Evolutionary conservation across 2,329 filamentous ascomycete species (phyloP), one percentile per base, ranked within the genome.

Genomic region (Colletotrichum navitas): DNA sequence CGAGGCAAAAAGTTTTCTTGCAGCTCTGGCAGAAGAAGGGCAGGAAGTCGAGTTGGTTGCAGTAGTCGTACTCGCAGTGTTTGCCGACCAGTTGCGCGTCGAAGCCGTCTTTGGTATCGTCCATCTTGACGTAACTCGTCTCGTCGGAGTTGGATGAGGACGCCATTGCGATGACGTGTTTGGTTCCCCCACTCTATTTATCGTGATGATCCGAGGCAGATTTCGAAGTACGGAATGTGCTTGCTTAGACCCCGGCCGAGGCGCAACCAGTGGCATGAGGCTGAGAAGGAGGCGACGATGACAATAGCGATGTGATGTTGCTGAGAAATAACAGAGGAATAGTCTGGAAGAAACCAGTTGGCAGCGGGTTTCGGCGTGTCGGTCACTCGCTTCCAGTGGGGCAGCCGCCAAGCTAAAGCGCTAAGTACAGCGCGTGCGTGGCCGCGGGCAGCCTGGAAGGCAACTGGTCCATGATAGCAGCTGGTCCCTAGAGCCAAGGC

Each of bases 21-120:
- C 96, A 99, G 76, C 93, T 96, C 80, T 97, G 93, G 84, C 96
- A 99, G 79, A 91, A 88, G 82, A 98, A 98, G 5, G 96, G 96
- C 5, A 99, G 90, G 81, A 99, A 98, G 83, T 98, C 96, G 72
- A 98, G 93, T 79, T 96, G 93, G 80, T 95, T 92, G 86, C 96
- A 99, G 86, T 94, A 97, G 75, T 92, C 86, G 83, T 93, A 92
- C 81, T 98, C 91, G 88, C 96, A 99, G 85, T 98, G 95, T 73
- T 90, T 90, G 81, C 96, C 96, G 76, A 98, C 92, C 32, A 95
- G 89, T 77, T 93, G 92, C 59, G 95, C 92, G 82, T 98, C 95
- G 80, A 87, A 79, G 71, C 82, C 87, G 77, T 90, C 88, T 63
- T 74, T 74, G 24, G 71, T 63, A 16, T 74, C 73, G 78, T 92